Base-by-base conservation (phyloP, 225 moss, liverwort and hornwort species). In the Climacium dendroides region DNA sequence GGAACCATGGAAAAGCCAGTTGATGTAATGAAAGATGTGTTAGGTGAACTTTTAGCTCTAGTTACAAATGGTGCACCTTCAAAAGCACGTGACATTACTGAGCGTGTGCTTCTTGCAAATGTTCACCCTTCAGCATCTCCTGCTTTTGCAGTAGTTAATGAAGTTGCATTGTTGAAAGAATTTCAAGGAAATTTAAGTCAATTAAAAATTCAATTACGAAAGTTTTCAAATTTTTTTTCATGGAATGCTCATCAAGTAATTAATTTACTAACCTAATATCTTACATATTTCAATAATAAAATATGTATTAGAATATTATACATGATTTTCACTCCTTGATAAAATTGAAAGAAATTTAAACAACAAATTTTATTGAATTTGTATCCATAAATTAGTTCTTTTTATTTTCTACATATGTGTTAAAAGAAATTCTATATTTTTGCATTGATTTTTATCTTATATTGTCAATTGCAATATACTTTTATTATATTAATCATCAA, bases 201-300 rank as follows among this genome's bases (percentile, higher is more conserved):
- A 83, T 85, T 99, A 62, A 99, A 99, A 90, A 89, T 93, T 50
- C 97, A 99, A 82, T 88, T 99, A 37, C 84, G 97, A 2, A 99
- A 99, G 72, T 99, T 97, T 84, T 94, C 94, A 0, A 99, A 96
- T 63, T 99, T 96, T 54, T 96, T 97, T 19, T 94, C 96, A 19
- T 99, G 99, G 99, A 96, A 99, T 91, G 92, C 94, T 82, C 97
- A 96, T 85, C 97, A 99, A 89, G 96, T 99, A 87, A 79, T 71
- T 81, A 13, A 26, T 35, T 77, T 41, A 14, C 3, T 55, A 61
- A 53, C 70, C 18, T 80, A 8, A 41, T 58, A 9, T 48, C 41
- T 52, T 37, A 25, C 1, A 28, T 8, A 43, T 52, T 85, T 54
- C 3, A 52, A 71, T 37, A 11, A 35, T 22, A 37, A 20, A n/a